Evolutionary conservation across 225 moss, liverwort and hornwort genomes (phyloP).

Genomic region (Climacium dendroides): DNA sequence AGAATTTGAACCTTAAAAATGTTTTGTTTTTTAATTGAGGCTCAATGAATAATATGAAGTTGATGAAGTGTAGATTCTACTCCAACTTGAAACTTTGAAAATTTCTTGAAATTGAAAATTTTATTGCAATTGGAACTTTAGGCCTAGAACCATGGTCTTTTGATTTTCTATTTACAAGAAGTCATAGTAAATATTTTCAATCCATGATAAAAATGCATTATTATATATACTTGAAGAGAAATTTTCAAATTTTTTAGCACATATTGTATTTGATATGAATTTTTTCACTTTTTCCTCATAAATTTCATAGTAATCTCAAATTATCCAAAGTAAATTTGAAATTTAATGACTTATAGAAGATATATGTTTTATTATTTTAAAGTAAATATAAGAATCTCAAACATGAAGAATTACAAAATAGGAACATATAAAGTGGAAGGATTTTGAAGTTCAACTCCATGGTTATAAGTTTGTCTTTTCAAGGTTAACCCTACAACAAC

Average conservation of each 20-base stretch:
- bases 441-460: neutral
- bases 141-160: too few species aligned
- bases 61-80: too few species aligned
- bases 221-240: accelerated
- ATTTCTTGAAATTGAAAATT: neutral
- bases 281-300: neutral
- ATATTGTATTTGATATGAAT: neutral
- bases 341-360: neutral
- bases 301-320: too few species aligned
- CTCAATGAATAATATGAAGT: neutral
- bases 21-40: neutral
- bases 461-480: too few species aligned
- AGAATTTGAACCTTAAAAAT: neutral
- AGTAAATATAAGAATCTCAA: neutral
- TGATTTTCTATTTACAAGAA: neutral
- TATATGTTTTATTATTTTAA: neutral
- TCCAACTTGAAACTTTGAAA: neutral
- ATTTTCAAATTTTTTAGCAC: accelerated
- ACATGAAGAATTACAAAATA: too few species aligned
- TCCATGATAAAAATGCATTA: neutral
- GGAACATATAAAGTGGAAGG: neutral
- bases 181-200: neutral
- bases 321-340: neutral
- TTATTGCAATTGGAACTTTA: neutral
- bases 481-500: accelerated